These are phyloP conservation scores for Botrytis squamosa DNA, from an alignment of 2,329 filamentous ascomycete genomes.

Conservation along the genomic window DNA sequence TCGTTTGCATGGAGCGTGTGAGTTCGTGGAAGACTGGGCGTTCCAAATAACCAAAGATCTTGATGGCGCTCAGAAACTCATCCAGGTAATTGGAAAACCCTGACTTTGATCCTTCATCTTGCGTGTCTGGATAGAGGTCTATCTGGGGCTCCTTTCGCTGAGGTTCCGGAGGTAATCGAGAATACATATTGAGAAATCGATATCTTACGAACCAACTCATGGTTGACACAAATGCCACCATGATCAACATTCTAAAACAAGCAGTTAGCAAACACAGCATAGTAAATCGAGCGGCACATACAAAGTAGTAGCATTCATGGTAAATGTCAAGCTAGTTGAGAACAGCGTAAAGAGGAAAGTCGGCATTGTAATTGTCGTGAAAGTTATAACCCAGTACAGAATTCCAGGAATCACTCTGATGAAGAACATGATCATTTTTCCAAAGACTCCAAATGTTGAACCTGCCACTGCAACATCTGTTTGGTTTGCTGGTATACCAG, in stretches of 20 bases:
- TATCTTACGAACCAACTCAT: slow-evolving; percentile 94
- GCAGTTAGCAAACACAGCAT: slow-evolving; percentile 27
- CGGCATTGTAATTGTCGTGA: slow-evolving; percentile 84
- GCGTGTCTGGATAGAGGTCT: slow-evolving; percentile 89
- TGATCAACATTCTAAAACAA: slow-evolving; percentile 65
- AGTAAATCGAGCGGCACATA: slow-evolving; percentile 46
- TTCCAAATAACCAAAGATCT: slow-evolving; percentile 97
- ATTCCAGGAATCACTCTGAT: slow-evolving; percentile 57
- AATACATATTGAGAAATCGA: slow-evolving; percentile 95
- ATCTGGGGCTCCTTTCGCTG: slow-evolving; percentile 94
- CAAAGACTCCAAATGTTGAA: slow-evolving; percentile 59
- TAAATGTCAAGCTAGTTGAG: slow-evolving; percentile 91
- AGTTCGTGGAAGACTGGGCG: slow-evolving; percentile 96
- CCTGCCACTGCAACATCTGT: slow-evolving; percentile 43
- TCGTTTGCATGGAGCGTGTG: slow-evolving; percentile 96
- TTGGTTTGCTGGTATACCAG: slow-evolving; percentile 30
- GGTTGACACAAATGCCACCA: slow-evolving; percentile 74
- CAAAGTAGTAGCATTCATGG: slow-evolving; percentile 97
- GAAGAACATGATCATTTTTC: slow-evolving; percentile 53
- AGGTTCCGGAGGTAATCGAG: slow-evolving; percentile 86
- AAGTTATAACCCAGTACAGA: slow-evolving; percentile 77
- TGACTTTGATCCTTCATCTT: slow-evolving; percentile 85
- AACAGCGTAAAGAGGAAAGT: slow-evolving; percentile 87
- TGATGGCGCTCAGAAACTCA: slow-evolving; percentile 97
- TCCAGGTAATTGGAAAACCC: slow-evolving; percentile 95